A percentile compares a stretch with the other conserved stretches of the same genome.
These are phyloP conservation scores for Paragyromitra xinjiangensis DNA, from an alignment of 495 filamentous ascomycete species.

Conservation along the genomic window DNA sequence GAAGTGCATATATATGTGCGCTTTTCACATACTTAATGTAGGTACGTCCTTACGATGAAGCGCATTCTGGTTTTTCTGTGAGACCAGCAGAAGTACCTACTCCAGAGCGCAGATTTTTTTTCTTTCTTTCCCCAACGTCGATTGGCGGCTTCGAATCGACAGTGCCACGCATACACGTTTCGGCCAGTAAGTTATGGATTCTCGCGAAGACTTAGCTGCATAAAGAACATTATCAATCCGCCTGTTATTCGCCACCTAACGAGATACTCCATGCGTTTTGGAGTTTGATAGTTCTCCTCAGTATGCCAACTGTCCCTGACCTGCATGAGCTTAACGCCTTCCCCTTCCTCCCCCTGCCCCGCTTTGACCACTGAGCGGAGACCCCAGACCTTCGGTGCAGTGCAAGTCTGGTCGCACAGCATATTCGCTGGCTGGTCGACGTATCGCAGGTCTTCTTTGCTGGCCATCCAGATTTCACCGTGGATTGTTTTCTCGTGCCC, in stretches of 20 bases:
- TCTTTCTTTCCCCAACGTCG: slow-evolving; percentile 3
- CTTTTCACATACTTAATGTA: slow-evolving; percentile 40
- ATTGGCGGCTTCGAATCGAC: slow-evolving; percentile 35
- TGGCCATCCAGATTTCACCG: slow-evolving; percentile 33
- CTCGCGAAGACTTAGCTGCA: slow-evolving; percentile 46
- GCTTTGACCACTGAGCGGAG: slow-evolving; percentile 49
- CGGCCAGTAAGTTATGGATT: slow-evolving; percentile 45
- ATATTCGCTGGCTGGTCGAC: slow-evolving; percentile 43
- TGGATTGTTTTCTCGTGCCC: slow-evolving; percentile 32
- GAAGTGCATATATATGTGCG: slow-evolving; percentile 48
- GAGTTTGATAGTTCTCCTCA: slow-evolving; percentile 40
- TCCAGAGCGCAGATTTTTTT: slow-evolving; percentile 10
- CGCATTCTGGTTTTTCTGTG: slow-evolving; percentile 30
- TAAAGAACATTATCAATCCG: slow-evolving; percentile 26
- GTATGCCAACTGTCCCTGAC: slow-evolving; percentile 52
- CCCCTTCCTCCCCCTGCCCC: slow-evolving; percentile 41
- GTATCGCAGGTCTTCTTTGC: slow-evolving; percentile 42
- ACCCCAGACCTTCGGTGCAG: slow-evolving; percentile 40
- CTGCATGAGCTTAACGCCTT: slow-evolving; percentile 49
- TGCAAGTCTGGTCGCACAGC: slow-evolving; percentile 33
- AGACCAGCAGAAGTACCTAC: slow-evolving; percentile 14
- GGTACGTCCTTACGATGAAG: slow-evolving; percentile 24
- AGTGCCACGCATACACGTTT: slow-evolving; percentile 47
- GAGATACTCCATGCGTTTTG: slow-evolving; percentile 49
- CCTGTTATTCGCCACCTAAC: slow-evolving; percentile 49